phyloP scores from a whole-genome alignment of 257 asterid species.

The Craterostigma plantagineum region DNA sequence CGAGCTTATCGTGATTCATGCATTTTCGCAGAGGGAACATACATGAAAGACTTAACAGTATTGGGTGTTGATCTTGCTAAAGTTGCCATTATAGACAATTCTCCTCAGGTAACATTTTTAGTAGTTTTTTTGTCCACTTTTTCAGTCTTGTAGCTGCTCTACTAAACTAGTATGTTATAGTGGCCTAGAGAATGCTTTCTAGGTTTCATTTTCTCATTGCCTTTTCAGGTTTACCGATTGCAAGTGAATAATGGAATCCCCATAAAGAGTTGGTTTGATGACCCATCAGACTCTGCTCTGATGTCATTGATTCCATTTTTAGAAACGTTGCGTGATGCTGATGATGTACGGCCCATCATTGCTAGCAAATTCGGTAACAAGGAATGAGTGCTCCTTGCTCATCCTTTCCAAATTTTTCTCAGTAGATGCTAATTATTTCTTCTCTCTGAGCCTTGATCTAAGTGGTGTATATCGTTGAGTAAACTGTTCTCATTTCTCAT shows the following conservation, averaged over 20 bases:
- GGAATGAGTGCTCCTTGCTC: no score
- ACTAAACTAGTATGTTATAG: no score
- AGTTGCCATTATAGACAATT: slow-evolving; percentile 74
- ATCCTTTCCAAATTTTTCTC: no score
- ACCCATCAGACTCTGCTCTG: slow-evolving; percentile 66
- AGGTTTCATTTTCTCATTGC: not conserved
- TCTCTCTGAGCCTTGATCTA: no score
- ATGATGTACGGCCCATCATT: slow-evolving; percentile 91
- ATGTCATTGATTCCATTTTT: slow-evolving; percentile 72
- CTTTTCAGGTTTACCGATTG: slow-evolving; percentile 70
- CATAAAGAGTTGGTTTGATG: slow-evolving; percentile 95
- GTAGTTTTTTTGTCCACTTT: no score
- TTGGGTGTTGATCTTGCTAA: slow-evolving; percentile 85
- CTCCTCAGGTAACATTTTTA: slow-evolving; percentile 60
- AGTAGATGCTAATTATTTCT: no score
- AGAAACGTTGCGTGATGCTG: slow-evolving; percentile 72
- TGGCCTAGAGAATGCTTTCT: no score
- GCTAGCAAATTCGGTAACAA: slow-evolving; percentile 92
- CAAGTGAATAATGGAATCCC: slow-evolving; percentile 98
- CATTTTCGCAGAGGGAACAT: slow-evolving; percentile 58
- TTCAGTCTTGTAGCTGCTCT: no score
- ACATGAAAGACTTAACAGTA: slow-evolving; percentile 73
- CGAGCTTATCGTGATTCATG: slow-evolving; percentile 97
- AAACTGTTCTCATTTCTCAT: no score
- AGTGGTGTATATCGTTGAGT: no score